Evolutionary conservation across 2,329 filamentous ascomycete genomes (phyloP), one percentile per base, ranked within the genome.

Genomic region (Sclerotinia nivalis): DNA sequence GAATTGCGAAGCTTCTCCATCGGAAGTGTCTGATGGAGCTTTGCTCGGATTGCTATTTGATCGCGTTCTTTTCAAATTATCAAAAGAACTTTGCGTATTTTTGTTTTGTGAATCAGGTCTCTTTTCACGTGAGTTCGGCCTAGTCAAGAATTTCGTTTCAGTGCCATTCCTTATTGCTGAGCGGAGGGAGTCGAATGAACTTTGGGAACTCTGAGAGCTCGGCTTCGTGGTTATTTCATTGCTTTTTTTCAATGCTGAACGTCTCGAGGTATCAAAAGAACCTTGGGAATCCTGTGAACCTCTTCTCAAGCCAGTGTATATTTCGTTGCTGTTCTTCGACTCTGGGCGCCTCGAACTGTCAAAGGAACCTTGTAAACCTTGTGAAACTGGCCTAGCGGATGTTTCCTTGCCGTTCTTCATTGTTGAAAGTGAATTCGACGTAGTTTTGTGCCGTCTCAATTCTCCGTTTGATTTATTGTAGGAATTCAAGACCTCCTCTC

Each of bases 1-100:
- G 75, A 96, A 96, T 59, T 87, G 86, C 1, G 90, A 86, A 1
- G 85, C 80, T 71, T 88, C 86, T 1, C 83, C 81, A 43, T 82
- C 80, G 5, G 80, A 76, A 6, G 80, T 78, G 43, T 82, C 80
- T 34, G 43, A 60, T 45, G 50, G 25, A 15, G 43, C 49, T 34
- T 45, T 66, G 37, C n/a, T 56, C 13, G 37, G 50, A 66, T 56
- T 55, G 20, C 18, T 66, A 54, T 77, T 77, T 58, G 82, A 75
- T 45, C 74, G 69, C 20, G 72, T 66, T 34, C 18, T 66, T 49
- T 31, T 50, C 20, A 47, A n/a, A 67, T 37, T 31, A 65, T 69
- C 62, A 12, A 31, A 47, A 49, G 59, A 40, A 58, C 31, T n/a
- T 45, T 47, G 43, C 18, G 22, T 22, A 22, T 28, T 40, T 52